Conservation (phyloP, 2,329 filamentous ascomycete genomes). For the Neopestalotiopsis sp. region DNA sequence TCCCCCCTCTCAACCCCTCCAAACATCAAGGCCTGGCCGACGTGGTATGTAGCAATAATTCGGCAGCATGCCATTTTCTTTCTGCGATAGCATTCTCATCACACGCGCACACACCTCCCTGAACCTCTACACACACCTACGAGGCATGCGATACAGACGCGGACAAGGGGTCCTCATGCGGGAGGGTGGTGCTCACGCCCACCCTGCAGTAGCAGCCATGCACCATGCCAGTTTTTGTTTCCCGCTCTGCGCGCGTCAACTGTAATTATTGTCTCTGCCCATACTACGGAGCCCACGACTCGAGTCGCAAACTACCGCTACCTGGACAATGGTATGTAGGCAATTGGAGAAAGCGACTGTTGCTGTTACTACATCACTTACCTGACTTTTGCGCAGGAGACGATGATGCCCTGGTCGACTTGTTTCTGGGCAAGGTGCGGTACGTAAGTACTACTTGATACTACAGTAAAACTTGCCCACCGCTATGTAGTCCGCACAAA, state of each 20-base stretch:
- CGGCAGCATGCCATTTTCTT: not conserved
- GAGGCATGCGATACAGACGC: conserved; percentile 12
- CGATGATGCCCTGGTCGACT: not conserved
- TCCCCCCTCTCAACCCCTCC: not conserved
- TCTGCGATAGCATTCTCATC: not conserved
- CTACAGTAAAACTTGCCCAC: not conserved
- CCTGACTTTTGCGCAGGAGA: not conserved
- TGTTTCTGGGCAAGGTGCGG: not conserved
- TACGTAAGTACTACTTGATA: not conserved
- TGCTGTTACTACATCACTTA: not conserved
- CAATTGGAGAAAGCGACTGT: not conserved
- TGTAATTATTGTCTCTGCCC: conserved; percentile 5
- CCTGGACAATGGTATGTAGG: not conserved
- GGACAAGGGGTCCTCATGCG: conserved; percentile 11
- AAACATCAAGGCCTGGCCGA: not conserved
- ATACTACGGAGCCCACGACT: not conserved
- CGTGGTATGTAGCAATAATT: not conserved
- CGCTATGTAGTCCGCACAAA: not conserved
- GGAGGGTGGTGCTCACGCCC: conserved; percentile 14
- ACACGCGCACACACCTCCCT: conserved; percentile 1
- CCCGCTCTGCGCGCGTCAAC: conserved; percentile 18
- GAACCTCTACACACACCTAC: not conserved
- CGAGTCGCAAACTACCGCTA: not conserved
- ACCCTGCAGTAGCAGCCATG: conserved; percentile 16
- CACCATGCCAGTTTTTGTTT: conserved; percentile 14